Evolutionary conservation across 2,329 filamentous ascomycete genomes (phyloP).

Genomic region (Colletotrichum sp.): DNA sequence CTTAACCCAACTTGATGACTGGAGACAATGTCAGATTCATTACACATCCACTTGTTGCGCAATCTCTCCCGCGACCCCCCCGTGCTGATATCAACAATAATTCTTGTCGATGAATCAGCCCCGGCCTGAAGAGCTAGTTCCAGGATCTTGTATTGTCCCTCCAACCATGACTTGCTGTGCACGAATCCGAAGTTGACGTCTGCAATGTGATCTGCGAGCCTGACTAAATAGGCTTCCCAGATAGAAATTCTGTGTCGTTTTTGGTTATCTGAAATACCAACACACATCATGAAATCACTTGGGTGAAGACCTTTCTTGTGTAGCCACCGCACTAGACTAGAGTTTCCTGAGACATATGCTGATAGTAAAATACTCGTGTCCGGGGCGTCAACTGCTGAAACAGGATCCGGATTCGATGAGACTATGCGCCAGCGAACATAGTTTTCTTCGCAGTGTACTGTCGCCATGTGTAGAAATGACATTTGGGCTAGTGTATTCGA

Average conservation of each 20-base stretch:
- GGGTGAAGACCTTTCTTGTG: not conserved
- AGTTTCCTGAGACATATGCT: not conserved
- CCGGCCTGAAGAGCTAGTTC: not conserved
- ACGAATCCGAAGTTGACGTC: no score
- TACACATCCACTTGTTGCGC: fast-evolving
- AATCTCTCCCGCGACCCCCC: not conserved
- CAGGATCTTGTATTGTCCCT: not conserved
- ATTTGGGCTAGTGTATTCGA: fast-evolving
- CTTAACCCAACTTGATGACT: fast-evolving
- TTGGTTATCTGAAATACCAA: no score
- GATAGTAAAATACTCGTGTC: not conserved
- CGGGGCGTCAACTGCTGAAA: not conserved
- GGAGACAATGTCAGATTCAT: fast-evolving
- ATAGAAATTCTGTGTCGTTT: not conserved
- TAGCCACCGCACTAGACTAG: not conserved
- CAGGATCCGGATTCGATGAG: fast-evolving
- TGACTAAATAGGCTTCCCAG: not conserved
- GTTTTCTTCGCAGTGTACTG: not conserved
- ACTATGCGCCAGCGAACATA: not conserved
- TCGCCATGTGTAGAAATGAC: not conserved
- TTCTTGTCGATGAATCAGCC: not conserved
- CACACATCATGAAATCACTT: not conserved
- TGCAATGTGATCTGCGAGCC: not conserved
- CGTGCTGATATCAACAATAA: fast-evolving
- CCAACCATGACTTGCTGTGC: no score